A percentile compares a stretch with the other conserved stretches of the same genome.
phyloP scores from a whole-genome alignment of 208 protist genomes.

The Balamuthia mandrillaris region DNA sequence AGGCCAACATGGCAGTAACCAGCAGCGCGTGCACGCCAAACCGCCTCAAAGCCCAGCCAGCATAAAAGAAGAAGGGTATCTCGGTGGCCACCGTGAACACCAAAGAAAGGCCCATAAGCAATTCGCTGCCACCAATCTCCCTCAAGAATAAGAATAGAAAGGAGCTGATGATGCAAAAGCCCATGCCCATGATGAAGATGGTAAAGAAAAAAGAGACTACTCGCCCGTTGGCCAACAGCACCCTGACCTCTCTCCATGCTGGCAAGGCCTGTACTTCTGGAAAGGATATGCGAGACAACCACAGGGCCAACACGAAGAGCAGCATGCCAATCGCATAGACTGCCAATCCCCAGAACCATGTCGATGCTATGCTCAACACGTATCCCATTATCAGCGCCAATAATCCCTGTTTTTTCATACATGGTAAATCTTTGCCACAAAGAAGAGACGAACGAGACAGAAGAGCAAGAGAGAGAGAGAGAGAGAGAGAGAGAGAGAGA shows the following conservation, averaged over 20 bases:
- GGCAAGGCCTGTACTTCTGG: too few relatives aligned
- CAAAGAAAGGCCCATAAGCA: background rate
- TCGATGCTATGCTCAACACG: background rate
- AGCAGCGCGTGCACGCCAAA: background rate
- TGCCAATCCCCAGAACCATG: too few relatives aligned
- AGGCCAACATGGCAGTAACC: background rate
- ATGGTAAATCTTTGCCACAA: too few relatives aligned
- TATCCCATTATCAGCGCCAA: background rate
- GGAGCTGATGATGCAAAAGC: background rate
- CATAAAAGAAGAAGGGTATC: slow-evolving; percentile 15
- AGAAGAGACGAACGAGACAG: too few relatives aligned
- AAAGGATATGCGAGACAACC: too few relatives aligned
- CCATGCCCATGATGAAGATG: slow-evolving; percentile 26
- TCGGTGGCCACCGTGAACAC: background rate
- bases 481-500: too few relatives aligned
- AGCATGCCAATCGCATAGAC: background rate
- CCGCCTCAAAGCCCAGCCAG: background rate
- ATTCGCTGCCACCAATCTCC: background rate
- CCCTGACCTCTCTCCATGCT: background rate
- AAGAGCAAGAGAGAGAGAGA: too few relatives aligned
- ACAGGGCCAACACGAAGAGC: background rate
- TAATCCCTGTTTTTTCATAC: too few relatives aligned
- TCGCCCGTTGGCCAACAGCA: background rate
- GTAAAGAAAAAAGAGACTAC: background rate
- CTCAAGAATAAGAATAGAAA: slow-evolving; percentile 1